Conservation (phyloP, 345 rosid species). For the Citrus sp. region DNA sequence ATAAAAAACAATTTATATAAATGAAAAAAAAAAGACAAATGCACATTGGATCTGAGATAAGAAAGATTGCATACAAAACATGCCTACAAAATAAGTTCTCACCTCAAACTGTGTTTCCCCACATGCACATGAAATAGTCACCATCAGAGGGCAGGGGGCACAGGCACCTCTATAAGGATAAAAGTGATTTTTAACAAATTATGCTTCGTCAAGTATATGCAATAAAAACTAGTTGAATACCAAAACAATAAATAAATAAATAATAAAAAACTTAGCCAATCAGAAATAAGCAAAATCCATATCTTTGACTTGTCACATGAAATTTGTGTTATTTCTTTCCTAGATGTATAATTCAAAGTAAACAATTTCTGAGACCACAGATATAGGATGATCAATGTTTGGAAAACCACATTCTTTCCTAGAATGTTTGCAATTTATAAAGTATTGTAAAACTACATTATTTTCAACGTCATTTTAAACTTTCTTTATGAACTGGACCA, state of each 20-base stretch:
- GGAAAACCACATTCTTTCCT: background rate
- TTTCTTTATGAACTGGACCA: conserved; percentile 1
- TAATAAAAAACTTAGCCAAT: background rate
- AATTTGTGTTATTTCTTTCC: background rate
- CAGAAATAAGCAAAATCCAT: background rate
- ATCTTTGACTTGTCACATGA: background rate
- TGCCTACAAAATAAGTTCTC: conserved; percentile 27
- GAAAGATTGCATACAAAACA: background rate
- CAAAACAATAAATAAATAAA: no score
- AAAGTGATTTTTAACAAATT: conserved; percentile 12
- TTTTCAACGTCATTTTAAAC: background rate
- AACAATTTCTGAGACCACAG: background rate
- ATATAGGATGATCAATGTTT: background rate
- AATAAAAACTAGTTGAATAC: background rate
- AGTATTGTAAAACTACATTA: background rate
- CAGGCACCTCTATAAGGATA: conserved; percentile 72
- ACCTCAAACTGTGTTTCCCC: conserved; percentile 83
- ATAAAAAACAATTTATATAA: background rate
- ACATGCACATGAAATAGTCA: conserved; percentile 82
- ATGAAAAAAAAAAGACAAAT: background rate
- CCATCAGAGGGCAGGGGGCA: conserved; percentile 96
- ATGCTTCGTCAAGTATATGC: background rate
- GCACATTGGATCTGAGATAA: background rate
- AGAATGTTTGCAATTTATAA: background rate
- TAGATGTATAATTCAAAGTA: background rate